Evolutionary conservation across 1,284 basidiomycete genomes (phyloP).

Genomic region (Ceratobasidium sp.): DNA sequence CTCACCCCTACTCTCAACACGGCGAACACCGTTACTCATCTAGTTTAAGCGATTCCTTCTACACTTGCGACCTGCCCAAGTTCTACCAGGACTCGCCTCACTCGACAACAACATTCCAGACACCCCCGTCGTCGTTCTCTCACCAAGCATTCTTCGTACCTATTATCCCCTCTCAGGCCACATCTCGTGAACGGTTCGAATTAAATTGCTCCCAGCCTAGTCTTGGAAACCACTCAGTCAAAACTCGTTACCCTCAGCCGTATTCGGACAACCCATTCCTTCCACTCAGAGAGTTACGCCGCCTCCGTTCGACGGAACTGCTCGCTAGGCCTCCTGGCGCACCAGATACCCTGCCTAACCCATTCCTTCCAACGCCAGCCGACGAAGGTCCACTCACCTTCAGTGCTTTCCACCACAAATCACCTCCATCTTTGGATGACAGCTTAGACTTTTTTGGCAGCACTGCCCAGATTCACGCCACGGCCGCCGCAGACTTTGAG

Average conservation of each 20-base stretch:
- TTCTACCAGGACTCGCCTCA: not conserved
- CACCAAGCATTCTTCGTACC: not conserved
- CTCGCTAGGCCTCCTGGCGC: not conserved
- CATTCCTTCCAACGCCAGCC: not conserved
- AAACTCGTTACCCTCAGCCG: constrained; percentile 17
- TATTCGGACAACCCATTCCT: constrained; percentile 28
- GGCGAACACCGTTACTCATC: not conserved
- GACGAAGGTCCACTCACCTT: not conserved
- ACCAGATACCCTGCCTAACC: no score
- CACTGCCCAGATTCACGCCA: no score
- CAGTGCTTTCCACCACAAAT: not conserved
- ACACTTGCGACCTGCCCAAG: not conserved
- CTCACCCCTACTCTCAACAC: not conserved
- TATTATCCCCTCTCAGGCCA: not conserved
- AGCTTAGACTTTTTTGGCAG: no score
- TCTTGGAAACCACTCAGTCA: constrained; percentile 8
- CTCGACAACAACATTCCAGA: constrained; percentile 1
- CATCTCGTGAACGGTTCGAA: not conserved
- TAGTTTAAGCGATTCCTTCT: not conserved
- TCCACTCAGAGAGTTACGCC: constrained; percentile 12
- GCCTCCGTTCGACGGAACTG: constrained; percentile 15
- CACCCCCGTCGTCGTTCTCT: not conserved
- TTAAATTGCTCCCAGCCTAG: constrained; percentile 19
- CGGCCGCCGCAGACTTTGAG: no score
- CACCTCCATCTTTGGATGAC: constrained; percentile 5